Base-by-base conservation (phyloP, 257 asterid species). In the Salvia splendens region DNA sequence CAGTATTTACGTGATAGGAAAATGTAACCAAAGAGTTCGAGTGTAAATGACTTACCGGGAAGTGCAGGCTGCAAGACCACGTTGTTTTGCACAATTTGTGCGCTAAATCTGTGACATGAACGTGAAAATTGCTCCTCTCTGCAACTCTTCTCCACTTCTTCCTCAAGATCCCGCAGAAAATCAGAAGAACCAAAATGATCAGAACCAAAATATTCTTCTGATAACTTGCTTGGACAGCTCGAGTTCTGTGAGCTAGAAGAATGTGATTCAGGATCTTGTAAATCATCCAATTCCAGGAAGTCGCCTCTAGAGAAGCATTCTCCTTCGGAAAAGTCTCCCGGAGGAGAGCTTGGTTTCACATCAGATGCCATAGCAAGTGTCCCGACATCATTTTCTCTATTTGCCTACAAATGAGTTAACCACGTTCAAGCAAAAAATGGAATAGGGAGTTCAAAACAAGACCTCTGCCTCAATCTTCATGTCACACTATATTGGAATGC, bases 191-290 rank as follows among this genome's bases (percentile, higher is more conserved):
- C 89, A 48, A 91, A 88, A 33, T 17, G 30, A 24, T 24, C 30
- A 0, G 77, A 59, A 54, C 85, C 89, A 48, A 91, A 88, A 33
- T 17, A 83, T 43, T 83, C 91, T 51, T 86, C 97, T 5, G 88
- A 86, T 35, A 61, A 47, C 24, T 81, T 57, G 82, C 87, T 85
- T 17, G 73, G 70, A 78, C 87, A 63, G 24, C 86, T 89, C 8
- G 95, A 83, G 53, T 84, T 84, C 58, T 65, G 82, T 14, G 90
- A 86, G 73, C 87, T 89, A n/a, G 85, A 81, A 59, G 79, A 76
- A 73, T 33, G 84, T 4, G 91, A 85, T 32, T 53, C 73, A 0
- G 70, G 78, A 24, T 81, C 81, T 12, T 2, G 75, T 54, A 87
- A 82, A 61, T 87, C 95, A 58, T 80, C 12, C 75, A 83, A 35